phyloP scores from a whole-genome alignment of 2,329 filamentous ascomycete species.

The Rhynchosporium graminicola region DNA sequence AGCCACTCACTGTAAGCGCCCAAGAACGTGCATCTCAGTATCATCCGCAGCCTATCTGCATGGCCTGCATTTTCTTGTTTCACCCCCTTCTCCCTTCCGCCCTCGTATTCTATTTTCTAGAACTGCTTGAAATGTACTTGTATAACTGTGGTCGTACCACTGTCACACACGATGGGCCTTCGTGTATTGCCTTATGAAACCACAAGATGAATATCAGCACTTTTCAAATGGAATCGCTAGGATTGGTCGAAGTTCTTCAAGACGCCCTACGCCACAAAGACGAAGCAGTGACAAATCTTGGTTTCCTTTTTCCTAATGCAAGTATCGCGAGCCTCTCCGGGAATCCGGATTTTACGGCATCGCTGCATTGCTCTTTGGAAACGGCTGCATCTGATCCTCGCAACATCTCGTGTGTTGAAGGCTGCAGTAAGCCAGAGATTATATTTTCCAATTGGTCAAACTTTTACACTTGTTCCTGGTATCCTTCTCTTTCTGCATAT shows the following conservation, averaged over 20 bases:
- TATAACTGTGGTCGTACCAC: too few species aligned
- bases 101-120: too few species aligned
- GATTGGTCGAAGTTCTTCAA: constrained; percentile 1
- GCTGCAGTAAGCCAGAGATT: constrained; percentile 1
- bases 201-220: not conserved
- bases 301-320: constrained; percentile 8
- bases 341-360: constrained; percentile 9
- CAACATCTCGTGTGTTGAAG: constrained; percentile 10
- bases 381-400: not conserved
- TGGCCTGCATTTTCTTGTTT: too few species aligned
- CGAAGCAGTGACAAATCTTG: constrained; percentile 2
- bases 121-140: not conserved
- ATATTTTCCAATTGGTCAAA: constrained; percentile 20
- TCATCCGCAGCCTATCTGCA: too few species aligned
- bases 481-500: not conserved
- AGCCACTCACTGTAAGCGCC: not conserved
- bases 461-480: constrained; percentile 23
- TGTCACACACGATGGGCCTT: not conserved
- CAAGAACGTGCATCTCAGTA: too few species aligned
- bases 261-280: not conserved
- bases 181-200: not conserved
- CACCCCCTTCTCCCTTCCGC: too few species aligned
- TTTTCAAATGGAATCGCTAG: not conserved
- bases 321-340: constrained; percentile 1
- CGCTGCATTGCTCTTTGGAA: constrained; percentile 10